phyloP scores from a whole-genome alignment of 2,329 filamentous ascomycete species.

The Chaetomiaceae sp. region DNA sequence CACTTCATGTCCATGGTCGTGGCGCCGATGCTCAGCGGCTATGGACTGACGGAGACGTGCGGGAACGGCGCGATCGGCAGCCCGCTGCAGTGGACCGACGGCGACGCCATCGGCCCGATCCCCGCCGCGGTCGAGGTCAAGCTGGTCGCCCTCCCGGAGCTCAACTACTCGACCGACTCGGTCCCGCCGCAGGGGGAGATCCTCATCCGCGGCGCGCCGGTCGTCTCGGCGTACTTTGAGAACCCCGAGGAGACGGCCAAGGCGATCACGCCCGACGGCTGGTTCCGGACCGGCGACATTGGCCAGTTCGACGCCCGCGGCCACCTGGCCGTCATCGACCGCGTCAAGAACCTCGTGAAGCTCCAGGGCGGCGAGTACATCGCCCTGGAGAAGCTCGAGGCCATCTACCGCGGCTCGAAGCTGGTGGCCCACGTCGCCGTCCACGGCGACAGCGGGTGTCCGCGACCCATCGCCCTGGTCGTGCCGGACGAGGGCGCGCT shows the following conservation, averaged over 20 bases:
- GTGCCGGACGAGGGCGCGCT: conserved; percentile 61
- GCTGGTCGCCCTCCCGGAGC: conserved; percentile 82
- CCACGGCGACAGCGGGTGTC: conserved; percentile 69
- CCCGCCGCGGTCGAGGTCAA: conserved; percentile 79
- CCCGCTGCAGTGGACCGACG: conserved; percentile 76
- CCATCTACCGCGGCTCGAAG: conserved; percentile 76
- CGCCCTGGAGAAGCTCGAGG: conserved; percentile 91
- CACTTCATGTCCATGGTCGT: conserved; percentile 89
- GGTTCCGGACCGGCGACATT: conserved; percentile 97
- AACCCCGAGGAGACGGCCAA: conserved; percentile 81
- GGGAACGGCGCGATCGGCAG: conserved; percentile 79
- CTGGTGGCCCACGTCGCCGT: conserved; percentile 84
- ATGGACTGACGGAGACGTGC: conserved; percentile 90
- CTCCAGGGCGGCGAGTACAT: conserved; percentile 94
- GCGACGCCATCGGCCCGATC: conserved; percentile 66
- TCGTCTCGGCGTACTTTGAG: conserved; percentile 75
- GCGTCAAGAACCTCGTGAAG: conserved; percentile 98
- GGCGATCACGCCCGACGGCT: conserved; percentile 75
- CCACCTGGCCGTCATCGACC: conserved; percentile 83
- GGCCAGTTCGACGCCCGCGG: conserved; percentile 80
- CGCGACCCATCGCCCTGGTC: conserved; percentile 78
- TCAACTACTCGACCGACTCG: conserved; percentile 74
- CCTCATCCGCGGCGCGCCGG: conserved; percentile 72
- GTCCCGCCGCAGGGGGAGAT: conserved; percentile 87
- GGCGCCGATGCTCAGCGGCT: conserved; percentile 90